phyloP scores from a whole-genome alignment of 139 green algal species.

The Picochlorum costavermella region DNA sequence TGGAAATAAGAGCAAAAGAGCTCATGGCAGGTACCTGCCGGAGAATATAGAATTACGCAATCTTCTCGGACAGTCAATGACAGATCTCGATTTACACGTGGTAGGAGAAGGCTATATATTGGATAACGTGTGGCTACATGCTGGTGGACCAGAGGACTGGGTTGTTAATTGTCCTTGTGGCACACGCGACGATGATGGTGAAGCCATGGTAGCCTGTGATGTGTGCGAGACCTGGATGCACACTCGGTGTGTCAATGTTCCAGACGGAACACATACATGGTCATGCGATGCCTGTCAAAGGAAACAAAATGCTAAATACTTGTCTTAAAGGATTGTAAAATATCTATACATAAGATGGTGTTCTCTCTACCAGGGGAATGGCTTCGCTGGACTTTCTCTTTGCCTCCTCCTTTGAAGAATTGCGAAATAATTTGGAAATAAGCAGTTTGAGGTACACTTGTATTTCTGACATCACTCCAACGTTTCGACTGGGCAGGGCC shows the following conservation, averaged over 20 bases:
- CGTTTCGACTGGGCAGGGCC: too few species aligned
- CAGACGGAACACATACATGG: slow-evolving; percentile 1
- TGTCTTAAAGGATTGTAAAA: not conserved
- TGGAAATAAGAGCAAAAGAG: not conserved
- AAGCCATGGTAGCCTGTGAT: slow-evolving; percentile 93
- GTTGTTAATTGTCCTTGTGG: slow-evolving; percentile 72
- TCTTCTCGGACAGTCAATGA: not conserved
- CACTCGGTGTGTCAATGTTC: slow-evolving; percentile 12
- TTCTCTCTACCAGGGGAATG: not conserved
- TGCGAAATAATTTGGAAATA: not conserved
- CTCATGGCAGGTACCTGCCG: too few species aligned
- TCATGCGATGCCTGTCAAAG: slow-evolving; percentile 2
- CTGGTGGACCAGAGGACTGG: slow-evolving; percentile 82
- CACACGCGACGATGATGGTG: slow-evolving; percentile 84
- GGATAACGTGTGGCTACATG: slow-evolving; percentile 36
- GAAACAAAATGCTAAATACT: slow-evolving; percentile 5
- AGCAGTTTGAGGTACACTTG: not conserved
- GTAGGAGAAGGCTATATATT: slow-evolving; percentile 29
- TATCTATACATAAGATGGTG: not conserved
- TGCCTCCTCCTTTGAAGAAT: not conserved
- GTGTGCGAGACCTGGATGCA: slow-evolving; percentile 38
- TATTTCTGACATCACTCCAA: too few species aligned
- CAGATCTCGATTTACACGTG: not conserved
- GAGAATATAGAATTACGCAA: not conserved
- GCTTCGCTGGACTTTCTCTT: slow-evolving; percentile 1